Percentiles rank a stretch among this genome's conserved stretches.
phyloP scores from a whole-genome alignment of 176 grass and related monocot genomes.

The Ensete ventricosum region DNA sequence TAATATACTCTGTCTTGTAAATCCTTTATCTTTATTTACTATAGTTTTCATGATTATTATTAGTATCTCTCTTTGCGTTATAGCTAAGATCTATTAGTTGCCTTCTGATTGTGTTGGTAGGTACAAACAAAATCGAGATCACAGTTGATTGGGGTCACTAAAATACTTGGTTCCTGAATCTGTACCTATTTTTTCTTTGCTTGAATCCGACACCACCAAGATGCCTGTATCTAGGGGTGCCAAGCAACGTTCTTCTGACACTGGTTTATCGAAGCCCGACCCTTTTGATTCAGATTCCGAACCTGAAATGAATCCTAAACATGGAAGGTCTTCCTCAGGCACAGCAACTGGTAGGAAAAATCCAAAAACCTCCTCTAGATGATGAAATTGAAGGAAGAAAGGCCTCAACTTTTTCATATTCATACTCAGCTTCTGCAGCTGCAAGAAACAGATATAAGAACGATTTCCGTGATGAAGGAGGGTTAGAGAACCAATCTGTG shows the following conservation, averaged over 20 bases:
- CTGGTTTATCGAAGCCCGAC: not conserved
- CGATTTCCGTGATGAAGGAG: conserved; percentile 13
- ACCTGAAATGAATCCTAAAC: not conserved
- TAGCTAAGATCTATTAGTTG: not conserved
- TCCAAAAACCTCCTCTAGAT: not conserved
- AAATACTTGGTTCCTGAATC: not conserved
- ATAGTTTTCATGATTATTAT: no score
- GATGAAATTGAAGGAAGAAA: not conserved
- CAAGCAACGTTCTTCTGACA: conserved; percentile 6
- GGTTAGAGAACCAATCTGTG: conserved; percentile 26
- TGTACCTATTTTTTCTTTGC: not conserved
- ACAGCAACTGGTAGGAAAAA: not conserved
- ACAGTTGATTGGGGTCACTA: not conserved
- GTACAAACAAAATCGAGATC: not conserved
- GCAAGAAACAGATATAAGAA: conserved; percentile 18
- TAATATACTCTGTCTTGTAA: no score
- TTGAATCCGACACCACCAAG: not conserved
- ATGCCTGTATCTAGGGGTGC: conserved; percentile 10
- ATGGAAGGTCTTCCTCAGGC: conserved; percentile 12
- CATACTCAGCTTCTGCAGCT: not conserved
- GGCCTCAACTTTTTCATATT: not conserved
- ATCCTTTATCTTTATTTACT: no score
- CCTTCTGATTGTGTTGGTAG: not conserved
- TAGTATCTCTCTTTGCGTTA: no score
- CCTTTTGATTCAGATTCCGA: conserved; percentile 23